A percentile compares a stretch with the other conserved stretches of the same genome.
Conservation (phyloP, 2,329 filamentous ascomycete species). For the Coniochaeta ligniaria region DNA sequence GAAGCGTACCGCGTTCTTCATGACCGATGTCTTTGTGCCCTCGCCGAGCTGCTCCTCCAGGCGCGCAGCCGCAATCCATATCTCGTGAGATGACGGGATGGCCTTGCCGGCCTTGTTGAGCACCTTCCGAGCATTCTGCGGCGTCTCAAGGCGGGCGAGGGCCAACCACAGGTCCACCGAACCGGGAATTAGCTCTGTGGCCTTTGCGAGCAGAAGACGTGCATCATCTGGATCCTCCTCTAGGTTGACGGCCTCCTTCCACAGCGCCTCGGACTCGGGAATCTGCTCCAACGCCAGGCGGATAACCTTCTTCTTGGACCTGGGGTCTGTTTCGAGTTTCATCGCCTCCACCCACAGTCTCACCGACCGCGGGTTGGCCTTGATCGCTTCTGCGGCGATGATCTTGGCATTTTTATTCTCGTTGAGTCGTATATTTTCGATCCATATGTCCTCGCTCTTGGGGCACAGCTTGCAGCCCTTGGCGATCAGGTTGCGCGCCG, state of each 20-base stretch:
- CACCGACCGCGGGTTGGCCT: constrained; percentile 83
- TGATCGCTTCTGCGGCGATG: constrained; percentile 88
- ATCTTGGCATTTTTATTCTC: constrained; percentile 91
- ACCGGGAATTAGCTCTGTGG: constrained; percentile 87
- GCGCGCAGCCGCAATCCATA: constrained; percentile 92
- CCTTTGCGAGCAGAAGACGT: constrained; percentile 81
- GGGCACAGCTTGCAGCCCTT: constrained; percentile 86
- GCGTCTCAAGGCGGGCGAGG: constrained; percentile 79
- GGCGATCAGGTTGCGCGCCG: constrained; percentile 80
- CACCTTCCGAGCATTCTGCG: constrained; percentile 88
- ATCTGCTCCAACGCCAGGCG: constrained; percentile 87
- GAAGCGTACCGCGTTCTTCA: constrained; percentile 87
- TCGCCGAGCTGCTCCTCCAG: constrained; percentile 84
- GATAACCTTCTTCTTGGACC: constrained; percentile 87
- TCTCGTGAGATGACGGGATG: constrained; percentile 84
- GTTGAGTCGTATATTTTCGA: constrained; percentile 91
- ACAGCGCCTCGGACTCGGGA: constrained; percentile 90
- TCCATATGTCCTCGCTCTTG: constrained; percentile 90
- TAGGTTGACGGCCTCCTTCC: constrained; percentile 95
- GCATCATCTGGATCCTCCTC: constrained; percentile 89
- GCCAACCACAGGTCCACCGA: constrained; percentile 95
- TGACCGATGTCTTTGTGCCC: constrained; percentile 75
- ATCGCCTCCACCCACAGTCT: constrained; percentile 93
- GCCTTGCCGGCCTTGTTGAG: constrained; percentile 93
- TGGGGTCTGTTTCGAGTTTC: constrained; percentile 74